These are phyloP conservation scores for Boletus mariae DNA, from an alignment of 1,284 basidiomycete species.

Conservation along the genomic window DNA sequence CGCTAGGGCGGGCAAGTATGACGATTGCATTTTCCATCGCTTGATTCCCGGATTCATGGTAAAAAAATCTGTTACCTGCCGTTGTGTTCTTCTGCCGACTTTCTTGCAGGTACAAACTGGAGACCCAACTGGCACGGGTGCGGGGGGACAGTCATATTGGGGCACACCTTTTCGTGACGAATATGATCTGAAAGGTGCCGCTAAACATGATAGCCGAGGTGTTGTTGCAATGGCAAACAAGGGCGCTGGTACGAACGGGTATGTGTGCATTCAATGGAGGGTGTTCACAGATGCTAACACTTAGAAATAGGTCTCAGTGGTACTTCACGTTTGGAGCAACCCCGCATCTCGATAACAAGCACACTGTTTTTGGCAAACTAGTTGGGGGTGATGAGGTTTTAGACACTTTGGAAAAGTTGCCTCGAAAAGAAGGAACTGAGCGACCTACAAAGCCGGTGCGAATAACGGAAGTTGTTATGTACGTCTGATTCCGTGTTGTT, in stretches of 20 bases:
- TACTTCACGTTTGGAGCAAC: constrained; percentile 84
- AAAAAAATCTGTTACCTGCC: constrained; percentile 16
- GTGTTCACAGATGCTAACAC: constrained; percentile 3
- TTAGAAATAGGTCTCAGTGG: constrained; percentile 74
- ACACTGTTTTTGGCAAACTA: constrained; percentile 95
- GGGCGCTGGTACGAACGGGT: constrained; percentile 82
- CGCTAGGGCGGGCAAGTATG: constrained; percentile 86
- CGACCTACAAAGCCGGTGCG: constrained; percentile 79
- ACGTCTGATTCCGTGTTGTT: constrained; percentile 24
- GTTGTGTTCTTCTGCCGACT: not conserved
- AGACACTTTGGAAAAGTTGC: constrained; percentile 77
- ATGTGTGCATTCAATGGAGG: constrained; percentile 18
- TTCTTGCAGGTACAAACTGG: constrained; percentile 81
- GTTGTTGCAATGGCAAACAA: constrained; percentile 90
- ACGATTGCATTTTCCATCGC: constrained; percentile 87
- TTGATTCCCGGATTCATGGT: constrained; percentile 98
- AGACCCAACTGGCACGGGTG: constrained; percentile 93
- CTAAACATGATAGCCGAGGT: constrained; percentile 81
- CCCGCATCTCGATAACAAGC: constrained; percentile 79
- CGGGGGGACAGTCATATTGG: constrained; percentile 94
- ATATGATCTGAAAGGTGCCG: constrained; percentile 79
- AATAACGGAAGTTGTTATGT: constrained; percentile 79
- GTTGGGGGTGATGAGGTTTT: constrained; percentile 93
- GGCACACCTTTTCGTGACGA: constrained; percentile 95
- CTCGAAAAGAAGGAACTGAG: constrained; percentile 81